Evolutionary conservation across 371 early-diverging fungal species (phyloP), one percentile per base, ranked within the genome.

Genomic region (Rhizopus stolonifer): DNA sequence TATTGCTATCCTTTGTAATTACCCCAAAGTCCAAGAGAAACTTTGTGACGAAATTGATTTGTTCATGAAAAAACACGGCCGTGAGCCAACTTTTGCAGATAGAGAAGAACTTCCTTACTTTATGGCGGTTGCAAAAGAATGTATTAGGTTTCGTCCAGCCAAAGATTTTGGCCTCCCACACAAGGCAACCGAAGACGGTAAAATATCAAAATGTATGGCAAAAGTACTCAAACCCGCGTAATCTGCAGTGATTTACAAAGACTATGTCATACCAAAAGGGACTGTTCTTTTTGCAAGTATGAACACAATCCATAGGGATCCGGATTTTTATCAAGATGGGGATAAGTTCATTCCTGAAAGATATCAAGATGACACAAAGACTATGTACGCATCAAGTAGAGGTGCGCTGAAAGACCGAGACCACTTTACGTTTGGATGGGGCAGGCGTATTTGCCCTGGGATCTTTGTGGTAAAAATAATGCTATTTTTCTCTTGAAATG

Each of bases 101-200:
- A 46, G 56, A 11, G 21, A 46, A 8, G 54, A 54, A 21, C 17
- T 61, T 1, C 57, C 67, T 8, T 69, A 67, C 32, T 58, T 55
- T 21, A 54, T 57, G 39, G 54, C 61, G 4, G 49, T 69, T 11
- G 52, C 55, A 33, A 69, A 69, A 26, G 72, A 74, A 49, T 46
- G 51, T 15, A 14, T 69, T 11, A 50, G 75, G 3, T 61, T 24
- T 31, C 60, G 57, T 10, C 60, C 69, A 9, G 46, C 63, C 9
- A 60, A 49, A 22, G 64, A 61, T 3, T 57, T 64, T 25, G 52
- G 61, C 23, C 34, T 67, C 6, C 70, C 71, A 10, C 73, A 69
- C 17, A 46, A 45, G 15, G 49, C 72, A 2, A 52, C 34, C n/a
- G 38, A 58, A 49, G 74, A 77, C 25, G 34, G 66, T 63, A 70